Conservation (phyloP, 2,329 filamentous ascomycete species). For the Trichoderma sp. region DNA sequence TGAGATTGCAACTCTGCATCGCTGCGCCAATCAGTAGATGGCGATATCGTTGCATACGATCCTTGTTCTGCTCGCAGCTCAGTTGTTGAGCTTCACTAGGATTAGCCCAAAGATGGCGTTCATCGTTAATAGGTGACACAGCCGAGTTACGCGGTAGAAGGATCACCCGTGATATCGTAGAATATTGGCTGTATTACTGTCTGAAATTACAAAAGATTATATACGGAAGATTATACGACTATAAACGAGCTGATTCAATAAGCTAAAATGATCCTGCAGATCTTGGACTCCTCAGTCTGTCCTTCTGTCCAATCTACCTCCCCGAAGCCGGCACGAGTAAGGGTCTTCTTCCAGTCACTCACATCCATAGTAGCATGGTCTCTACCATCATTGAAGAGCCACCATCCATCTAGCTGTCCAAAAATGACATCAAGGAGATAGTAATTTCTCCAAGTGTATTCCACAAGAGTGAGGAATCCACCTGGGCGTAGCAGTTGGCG, state of each 20-base stretch:
- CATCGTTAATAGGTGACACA: too few species aligned
- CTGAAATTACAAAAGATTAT: background rate
- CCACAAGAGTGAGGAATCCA: background rate
- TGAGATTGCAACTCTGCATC: background rate
- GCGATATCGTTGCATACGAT: background rate
- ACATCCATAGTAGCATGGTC: background rate
- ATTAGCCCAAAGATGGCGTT: background rate
- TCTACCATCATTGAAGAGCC: background rate
- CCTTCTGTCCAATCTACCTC: background rate
- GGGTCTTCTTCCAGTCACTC: background rate
- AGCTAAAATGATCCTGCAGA: background rate
- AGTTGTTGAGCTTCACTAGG: background rate
- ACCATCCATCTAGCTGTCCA: background rate
- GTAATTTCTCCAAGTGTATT: background rate
- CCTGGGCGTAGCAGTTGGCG: background rate
- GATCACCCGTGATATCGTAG: background rate
- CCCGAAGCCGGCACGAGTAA: background rate
- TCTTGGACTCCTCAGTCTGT: background rate
- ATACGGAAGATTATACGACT: background rate
- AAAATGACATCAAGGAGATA: background rate
- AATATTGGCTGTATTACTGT: background rate
- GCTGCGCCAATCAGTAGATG: background rate
- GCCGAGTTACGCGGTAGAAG: background rate
- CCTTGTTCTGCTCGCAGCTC: background rate
- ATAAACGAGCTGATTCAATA: background rate